Base-by-base conservation (phyloP, 495 filamentous ascomycete genomes). In the Astrothelium subdiscretum region DNA sequence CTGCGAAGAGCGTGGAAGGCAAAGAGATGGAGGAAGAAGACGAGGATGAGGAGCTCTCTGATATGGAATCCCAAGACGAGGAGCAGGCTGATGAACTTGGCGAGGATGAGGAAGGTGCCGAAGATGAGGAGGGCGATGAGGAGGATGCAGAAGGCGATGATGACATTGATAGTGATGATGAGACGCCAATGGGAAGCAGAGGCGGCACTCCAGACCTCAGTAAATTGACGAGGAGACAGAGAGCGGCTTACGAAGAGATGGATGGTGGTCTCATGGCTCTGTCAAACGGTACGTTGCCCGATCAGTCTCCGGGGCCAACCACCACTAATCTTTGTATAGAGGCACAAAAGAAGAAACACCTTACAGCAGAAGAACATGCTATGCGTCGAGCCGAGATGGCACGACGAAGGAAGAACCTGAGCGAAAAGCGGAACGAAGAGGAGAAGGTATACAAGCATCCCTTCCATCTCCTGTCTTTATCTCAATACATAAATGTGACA, bases 321-420 rank as follows among this genome's bases (percentile, higher is more conserved):
- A 5, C 61, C 15, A 42, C 31, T 66, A 62, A 69, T 43, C 31
- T 20, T 27, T 24, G 2, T 57, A 60, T 75, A 92, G 91, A 95
- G 75, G 89, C 92, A 26, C 91, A 95, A 79, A 88, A 87, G 60
- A 97, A 97, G 76, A 95, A 95, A 70, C 83, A 87, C 68, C 74
- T 97, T 43, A 96, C 92, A 0, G 92, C 90, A 0, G 94, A 97
- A 70, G 95, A 98, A 69, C 85, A 95, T 62, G 90, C 90, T 35
- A 96, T 97, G 88, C 85, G 95, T 20, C 83, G 94, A 44, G 88
- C 90, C 6, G 94, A 98, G 73, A 98, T 98, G 94, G 94, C 94
- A 29, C 81, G 94, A 20, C 86, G 94, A 32, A 79, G 94, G 58
- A 95, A 96, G 72, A 97, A 97, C 67, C 81, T 98, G n/a, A 94